A percentile compares a stretch with the other conserved stretches of the same genome.
Conservation (phyloP, 192 early-diverging fungal species). For the Gaertneriomyces sp. region DNA sequence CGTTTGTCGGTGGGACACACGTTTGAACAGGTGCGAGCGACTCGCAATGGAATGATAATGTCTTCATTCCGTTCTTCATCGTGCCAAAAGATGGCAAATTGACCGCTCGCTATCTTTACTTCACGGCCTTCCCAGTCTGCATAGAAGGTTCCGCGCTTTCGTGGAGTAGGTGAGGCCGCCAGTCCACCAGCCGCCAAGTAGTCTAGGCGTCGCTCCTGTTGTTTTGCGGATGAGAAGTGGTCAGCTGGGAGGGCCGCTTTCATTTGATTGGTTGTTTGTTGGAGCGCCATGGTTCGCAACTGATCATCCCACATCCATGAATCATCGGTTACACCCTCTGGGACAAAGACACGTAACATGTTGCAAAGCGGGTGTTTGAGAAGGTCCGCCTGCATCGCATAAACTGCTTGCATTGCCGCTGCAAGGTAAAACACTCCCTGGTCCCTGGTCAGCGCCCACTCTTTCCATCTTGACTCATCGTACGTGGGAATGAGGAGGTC, state of each 20-base stretch:
- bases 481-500: neutral
- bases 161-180: neutral
- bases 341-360: conserved; percentile 2
- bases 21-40: neutral
- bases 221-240: neutral
- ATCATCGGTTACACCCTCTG: conserved; percentile 6
- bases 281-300: neutral
- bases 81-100: neutral
- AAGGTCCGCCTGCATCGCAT: neutral
- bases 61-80: neutral
- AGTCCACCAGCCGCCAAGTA: neutral
- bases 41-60: neutral
- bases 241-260: neutral
- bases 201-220: neutral
- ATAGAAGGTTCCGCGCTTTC: neutral
- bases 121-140: neutral
- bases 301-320: conserved; percentile 5
- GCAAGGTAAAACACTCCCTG: neutral
- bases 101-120: neutral
- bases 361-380: neutral
- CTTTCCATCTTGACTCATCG: neutral
- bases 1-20: no score
- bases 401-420: neutral
- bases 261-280: neutral
- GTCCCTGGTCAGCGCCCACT: neutral